phyloP scores from a whole-genome alignment of 139 green algal species.

The Edaphochlamys debaryana region DNA sequence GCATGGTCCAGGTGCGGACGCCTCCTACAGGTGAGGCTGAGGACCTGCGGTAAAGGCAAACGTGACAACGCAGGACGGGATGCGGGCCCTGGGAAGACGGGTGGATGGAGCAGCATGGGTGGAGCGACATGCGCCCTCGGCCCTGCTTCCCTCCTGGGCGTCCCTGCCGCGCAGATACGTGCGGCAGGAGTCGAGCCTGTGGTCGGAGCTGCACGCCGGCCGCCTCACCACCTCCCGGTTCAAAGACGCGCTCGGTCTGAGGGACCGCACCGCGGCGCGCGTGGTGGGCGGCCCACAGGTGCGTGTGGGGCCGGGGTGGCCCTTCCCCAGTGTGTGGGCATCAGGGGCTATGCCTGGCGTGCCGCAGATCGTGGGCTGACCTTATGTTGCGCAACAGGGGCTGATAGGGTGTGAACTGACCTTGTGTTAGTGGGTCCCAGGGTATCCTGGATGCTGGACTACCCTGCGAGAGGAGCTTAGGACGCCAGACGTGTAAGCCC shows the following conservation, averaged over 20 bases:
- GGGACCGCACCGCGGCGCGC: conserved; percentile 50
- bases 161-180: conserved; percentile 48
- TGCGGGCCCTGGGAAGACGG: no score
- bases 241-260: conserved; percentile 69
- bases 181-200: conserved; percentile 64
- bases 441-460: no score
- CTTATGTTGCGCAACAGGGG: no score
- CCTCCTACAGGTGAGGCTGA: background rate
- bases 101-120: background rate
- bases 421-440: no score
- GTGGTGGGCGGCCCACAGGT: conserved; percentile 36
- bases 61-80: background rate
- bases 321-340: background rate
- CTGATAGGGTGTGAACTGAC: no score
- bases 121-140: background rate
- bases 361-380: background rate
- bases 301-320: background rate
- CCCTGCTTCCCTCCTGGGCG: background rate
- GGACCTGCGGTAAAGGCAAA: background rate
- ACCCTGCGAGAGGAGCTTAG: no score
- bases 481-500: no score
- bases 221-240: conserved; percentile 68
- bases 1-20: no score
- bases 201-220: conserved; percentile 67
- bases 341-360: background rate